Evolutionary conservation across 257 asterid species (phyloP), one percentile per base, ranked within the genome.

Genomic region (Eucommia ulmoides): DNA sequence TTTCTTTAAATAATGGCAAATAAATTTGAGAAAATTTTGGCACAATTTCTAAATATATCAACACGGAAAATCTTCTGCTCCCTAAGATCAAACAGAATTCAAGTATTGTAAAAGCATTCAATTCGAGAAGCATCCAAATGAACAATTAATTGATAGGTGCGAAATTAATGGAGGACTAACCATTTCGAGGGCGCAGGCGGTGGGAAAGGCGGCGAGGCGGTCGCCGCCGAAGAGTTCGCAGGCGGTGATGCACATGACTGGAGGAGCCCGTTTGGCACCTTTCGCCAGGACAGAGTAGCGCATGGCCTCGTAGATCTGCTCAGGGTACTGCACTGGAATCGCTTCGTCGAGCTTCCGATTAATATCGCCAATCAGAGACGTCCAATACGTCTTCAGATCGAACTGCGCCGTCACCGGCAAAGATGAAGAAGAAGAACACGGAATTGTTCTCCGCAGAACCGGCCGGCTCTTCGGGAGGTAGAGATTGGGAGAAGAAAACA

Each of bases 151-250:
- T n/a, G n/a, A n/a, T n/a, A n/a, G n/a, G n/a, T n/a, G n/a, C n/a
- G n/a, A n/a, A n/a, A n/a, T n/a, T n/a, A n/a, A n/a, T n/a, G 22
- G 45, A 21, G 51, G 2, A 23, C 56, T 24, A 22, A 91, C 98
- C 98, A 86, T 91, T 67, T 91, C 98, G 41, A 91, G 93, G 38
- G 96, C 98, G 62, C 98, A 91, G 64, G 96, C 98, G 35, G 94
- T 91, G 56, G 98, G 98, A 72, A 76, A 91, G 56, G 98, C 98
- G 51, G 93, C 88, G 24, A 70, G 66, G 26, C 96, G 92, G 55
- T 64, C 53, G 19, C 85, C 93, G 20, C 97, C 97, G 17, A 89
- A 76, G 56, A 89, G 82, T 74, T 89, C 94, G 68, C 94, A 89
- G 50, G 94, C 80, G 22, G 97, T 85, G 42, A 89, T 82, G 62